Conservation (phyloP, 2,329 filamentous ascomycete species). For the Malbranchea zuffiana region DNA sequence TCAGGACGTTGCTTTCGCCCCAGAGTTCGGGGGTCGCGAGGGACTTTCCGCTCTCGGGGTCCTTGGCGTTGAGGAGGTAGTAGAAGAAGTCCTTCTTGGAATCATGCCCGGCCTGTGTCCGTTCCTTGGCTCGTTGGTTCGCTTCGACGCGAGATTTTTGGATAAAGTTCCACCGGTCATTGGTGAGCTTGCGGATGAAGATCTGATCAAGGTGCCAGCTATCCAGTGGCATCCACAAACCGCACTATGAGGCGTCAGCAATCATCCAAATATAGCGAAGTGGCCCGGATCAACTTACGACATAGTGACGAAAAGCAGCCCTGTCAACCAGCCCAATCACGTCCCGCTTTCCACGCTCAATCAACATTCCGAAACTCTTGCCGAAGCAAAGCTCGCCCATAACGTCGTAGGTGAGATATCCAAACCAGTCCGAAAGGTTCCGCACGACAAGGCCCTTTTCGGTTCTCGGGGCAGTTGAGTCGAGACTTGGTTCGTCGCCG, state of each 20-base stretch:
- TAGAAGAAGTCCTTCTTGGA: conserved; percentile 40
- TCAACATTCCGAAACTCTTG: conserved; percentile 33
- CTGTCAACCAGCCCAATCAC: conserved; percentile 56
- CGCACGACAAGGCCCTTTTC: conserved; percentile 12
- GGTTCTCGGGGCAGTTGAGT: conserved; percentile 9
- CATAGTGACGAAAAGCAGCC: conserved; percentile 48
- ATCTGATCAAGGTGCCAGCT: conserved; percentile 15
- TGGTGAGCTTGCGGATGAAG: conserved; percentile 15
- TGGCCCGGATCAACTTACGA: conserved; percentile 45
- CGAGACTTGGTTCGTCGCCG: conserved; percentile 15
- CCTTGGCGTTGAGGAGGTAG: conserved; percentile 38
- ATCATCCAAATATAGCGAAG: conserved; percentile 13
- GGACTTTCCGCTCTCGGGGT: conserved; percentile 36
- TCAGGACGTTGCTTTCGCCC: conserved; percentile 40
- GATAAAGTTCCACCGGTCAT: conserved; percentile 15
- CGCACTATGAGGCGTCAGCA: conserved; percentile 15
- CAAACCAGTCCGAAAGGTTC: conserved; percentile 23
- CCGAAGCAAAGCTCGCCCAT: conserved; percentile 29
- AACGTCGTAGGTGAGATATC: conserved; percentile 27
- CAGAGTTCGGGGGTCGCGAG: conserved; percentile 38
- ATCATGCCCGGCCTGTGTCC: conserved; percentile 20
- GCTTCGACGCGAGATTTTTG: conserved; percentile 27
- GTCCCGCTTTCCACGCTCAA: conserved; percentile 43
- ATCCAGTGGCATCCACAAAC: conserved; percentile 14
- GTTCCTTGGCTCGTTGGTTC: conserved; percentile 28